Conservation (phyloP, 495 filamentous ascomycete genomes). For the Trichoderma parareesei region DNA sequence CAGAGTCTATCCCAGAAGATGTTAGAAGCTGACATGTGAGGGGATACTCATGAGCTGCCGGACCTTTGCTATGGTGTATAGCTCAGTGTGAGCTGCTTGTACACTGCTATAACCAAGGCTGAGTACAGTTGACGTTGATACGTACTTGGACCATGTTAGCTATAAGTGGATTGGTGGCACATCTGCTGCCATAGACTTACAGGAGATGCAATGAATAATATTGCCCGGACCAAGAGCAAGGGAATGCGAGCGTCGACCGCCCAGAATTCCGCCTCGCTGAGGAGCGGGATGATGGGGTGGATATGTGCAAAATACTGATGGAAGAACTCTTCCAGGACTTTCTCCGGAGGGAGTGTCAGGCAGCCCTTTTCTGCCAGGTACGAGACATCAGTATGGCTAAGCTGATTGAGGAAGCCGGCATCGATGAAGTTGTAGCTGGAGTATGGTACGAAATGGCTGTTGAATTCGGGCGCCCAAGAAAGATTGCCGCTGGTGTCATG, state of each 20-base stretch:
- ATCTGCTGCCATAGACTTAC: neutral
- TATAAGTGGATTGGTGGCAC: neutral
- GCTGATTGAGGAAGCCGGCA: neutral
- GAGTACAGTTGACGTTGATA: neutral
- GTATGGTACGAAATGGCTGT: neutral
- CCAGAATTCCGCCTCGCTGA: slow-evolving; percentile 1
- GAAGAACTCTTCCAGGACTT: neutral
- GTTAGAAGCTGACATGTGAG: neutral
- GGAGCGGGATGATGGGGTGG: neutral
- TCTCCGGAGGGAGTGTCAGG: neutral
- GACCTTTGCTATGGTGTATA: neutral
- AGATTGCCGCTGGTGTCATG: neutral
- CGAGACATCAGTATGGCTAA: neutral
- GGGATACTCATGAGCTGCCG: neutral
- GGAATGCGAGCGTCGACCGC: neutral
- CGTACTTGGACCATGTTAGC: neutral
- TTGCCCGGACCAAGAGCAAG: neutral
- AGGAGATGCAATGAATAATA: neutral
- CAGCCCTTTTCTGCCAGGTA: slow-evolving; percentile 1
- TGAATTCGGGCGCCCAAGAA: neutral
- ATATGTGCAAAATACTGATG: neutral
- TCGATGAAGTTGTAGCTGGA: slow-evolving; percentile 5
- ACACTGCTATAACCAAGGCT: neutral
- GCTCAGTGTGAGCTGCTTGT: neutral
- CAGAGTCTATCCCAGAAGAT: neutral